phyloP scores from a whole-genome alignment of 441 rosid species.

The Gossypium laxum region DNA sequence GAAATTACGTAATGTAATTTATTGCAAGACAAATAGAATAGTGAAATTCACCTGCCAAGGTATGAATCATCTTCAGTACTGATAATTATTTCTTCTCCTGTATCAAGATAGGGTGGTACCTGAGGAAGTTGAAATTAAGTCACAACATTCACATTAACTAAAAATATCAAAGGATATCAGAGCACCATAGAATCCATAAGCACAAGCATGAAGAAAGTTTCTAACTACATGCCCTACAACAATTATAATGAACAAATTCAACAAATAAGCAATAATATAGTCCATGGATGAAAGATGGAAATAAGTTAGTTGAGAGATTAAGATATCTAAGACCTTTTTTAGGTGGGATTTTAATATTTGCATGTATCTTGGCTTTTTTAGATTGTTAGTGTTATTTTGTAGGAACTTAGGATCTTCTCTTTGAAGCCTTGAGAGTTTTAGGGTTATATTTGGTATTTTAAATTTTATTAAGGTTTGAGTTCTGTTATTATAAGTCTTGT shows the following conservation, averaged over 20 bases:
- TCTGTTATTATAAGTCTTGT: too few relatives aligned
- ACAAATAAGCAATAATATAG: neutral
- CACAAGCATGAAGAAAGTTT: neutral
- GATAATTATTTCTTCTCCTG: conserved; percentile 65
- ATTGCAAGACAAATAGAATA: neutral
- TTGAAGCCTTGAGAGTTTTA: too few relatives aligned
- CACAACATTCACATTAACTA: neutral
- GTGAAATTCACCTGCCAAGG: conserved; percentile 49
- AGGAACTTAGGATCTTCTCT: too few relatives aligned
- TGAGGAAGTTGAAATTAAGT: conserved; percentile 17
- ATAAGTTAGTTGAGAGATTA: neutral
- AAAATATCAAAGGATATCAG: neutral
- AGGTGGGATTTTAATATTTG: too few relatives aligned
- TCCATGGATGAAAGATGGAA: neutral
- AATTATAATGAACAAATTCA: neutral
- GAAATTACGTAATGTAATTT: neutral
- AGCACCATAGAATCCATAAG: neutral
- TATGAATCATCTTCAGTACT: conserved; percentile 59
- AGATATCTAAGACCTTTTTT: neutral
- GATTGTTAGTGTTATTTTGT: too few relatives aligned
- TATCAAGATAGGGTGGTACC: conserved; percentile 73
- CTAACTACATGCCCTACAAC: neutral
- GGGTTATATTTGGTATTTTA: too few relatives aligned
- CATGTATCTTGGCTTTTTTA: too few relatives aligned
- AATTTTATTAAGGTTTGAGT: too few relatives aligned